Conservation (phyloP, 2,329 filamentous ascomycete genomes). For the Ophiocordyceps camponoti-rufipedis region DNA sequence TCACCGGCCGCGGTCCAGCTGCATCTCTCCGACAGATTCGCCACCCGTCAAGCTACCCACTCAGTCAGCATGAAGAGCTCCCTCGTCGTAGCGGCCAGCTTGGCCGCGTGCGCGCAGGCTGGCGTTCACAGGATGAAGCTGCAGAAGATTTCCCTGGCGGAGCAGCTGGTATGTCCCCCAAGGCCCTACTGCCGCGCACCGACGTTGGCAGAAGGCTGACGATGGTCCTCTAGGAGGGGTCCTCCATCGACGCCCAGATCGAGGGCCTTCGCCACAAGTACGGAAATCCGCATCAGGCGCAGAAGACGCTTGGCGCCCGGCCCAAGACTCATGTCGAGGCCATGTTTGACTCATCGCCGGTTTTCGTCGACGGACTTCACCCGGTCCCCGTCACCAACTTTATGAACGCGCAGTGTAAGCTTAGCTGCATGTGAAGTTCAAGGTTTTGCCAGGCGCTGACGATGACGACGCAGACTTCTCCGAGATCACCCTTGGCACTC, state of each 20-base stretch:
- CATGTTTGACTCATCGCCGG: slow-evolving; percentile 12
- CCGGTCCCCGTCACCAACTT: slow-evolving; percentile 90
- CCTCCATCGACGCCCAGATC: slow-evolving; percentile 66
- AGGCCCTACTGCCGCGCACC: too few relatives aligned
- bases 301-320: slow-evolving; percentile 66
- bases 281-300: slow-evolving; percentile 57
- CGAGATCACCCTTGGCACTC: slow-evolving; percentile 81
- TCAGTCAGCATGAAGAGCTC: slow-evolving; percentile 59
- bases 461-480: slow-evolving; percentile 57
- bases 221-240: slow-evolving; percentile 39
- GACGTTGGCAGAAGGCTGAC: slow-evolving; percentile 1
- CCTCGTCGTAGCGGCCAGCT: slow-evolving; percentile 59
- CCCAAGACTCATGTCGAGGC: slow-evolving; percentile 35
- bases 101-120: slow-evolving; percentile 69
- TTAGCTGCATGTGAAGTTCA: not conserved
- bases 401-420: slow-evolving; percentile 91
- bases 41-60: not conserved
- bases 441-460: slow-evolving; percentile 4
- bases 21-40: not conserved
- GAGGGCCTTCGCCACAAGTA: slow-evolving; percentile 87
- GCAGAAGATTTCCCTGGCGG: slow-evolving; percentile 81
- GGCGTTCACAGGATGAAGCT: slow-evolving; percentile 93
- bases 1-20: not conserved
- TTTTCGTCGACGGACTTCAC: slow-evolving; percentile 47
- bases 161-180: slow-evolving; percentile 61